Conservation (phyloP, 768 basidiomycete genomes). For the Mycena haematopus region DNA sequence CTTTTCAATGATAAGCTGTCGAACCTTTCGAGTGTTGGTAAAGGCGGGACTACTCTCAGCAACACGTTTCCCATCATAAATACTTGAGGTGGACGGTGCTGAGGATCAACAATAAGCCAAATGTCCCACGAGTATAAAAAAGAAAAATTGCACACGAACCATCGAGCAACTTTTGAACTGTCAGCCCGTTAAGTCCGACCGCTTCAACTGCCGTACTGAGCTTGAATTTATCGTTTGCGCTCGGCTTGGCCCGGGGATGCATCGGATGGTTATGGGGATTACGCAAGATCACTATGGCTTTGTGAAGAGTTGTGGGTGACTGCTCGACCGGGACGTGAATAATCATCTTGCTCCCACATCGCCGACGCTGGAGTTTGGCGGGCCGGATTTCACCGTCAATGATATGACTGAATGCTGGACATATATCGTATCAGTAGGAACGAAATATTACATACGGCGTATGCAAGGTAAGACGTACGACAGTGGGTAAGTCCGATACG, state of each 20-base stretch:
- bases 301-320: not conserved
- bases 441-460: not conserved
- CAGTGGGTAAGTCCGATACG: not conserved
- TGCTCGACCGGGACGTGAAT: not conserved
- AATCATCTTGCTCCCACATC: not conserved
- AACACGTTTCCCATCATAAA: not conserved
- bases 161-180: conserved; percentile 18
- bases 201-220: conserved; percentile 6
- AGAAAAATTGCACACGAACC: not conserved
- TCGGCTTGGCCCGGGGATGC: conserved; percentile 14
- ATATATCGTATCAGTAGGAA: not conserved
- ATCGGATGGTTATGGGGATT: conserved; percentile 21
- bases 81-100: conserved; percentile 3
- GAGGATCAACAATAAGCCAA: not conserved
- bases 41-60: not conserved
- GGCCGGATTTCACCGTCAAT: not conserved
- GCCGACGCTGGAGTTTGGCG: not conserved
- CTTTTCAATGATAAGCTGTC: not conserved
- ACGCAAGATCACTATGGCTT: not conserved
- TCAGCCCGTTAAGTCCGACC: not conserved
- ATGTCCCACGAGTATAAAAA: not conserved
- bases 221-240: not conserved
- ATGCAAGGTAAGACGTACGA: not conserved
- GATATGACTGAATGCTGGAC: not conserved
- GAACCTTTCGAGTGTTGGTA: not conserved